Percentiles rank a stretch among this genome's conserved stretches.
Evolutionary conservation across 441 rosid species (phyloP).

Genomic region (Sinapis alba): DNA sequence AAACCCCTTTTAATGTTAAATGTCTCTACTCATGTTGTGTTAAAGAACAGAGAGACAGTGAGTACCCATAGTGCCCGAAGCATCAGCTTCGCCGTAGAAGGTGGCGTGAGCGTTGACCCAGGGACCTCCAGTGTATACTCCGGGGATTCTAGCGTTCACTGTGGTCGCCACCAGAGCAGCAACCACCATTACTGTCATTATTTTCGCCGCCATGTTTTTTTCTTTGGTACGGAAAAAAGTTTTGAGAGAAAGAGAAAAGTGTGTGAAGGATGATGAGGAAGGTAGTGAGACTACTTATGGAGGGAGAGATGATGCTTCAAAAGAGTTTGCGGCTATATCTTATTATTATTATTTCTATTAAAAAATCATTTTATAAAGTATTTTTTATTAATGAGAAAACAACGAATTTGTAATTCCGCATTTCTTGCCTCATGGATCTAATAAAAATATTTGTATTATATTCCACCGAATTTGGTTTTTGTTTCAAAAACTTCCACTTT

Average conservation of each 20-base stretch:
- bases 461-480: constrained; percentile 31
- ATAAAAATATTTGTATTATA: constrained; percentile 1
- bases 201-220: constrained; percentile 27
- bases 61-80: constrained; percentile 96
- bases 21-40: not conserved
- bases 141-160: constrained; percentile 68
- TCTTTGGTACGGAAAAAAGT: not conserved
- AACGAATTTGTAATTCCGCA: not conserved
- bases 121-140: constrained; percentile 63
- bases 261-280: constrained; percentile 33
- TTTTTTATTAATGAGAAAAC: not conserved
- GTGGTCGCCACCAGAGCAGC: constrained; percentile 22
- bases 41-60: not conserved
- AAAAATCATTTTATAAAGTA: not conserved
- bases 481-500: not conserved
- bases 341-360: not conserved
- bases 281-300: constrained; percentile 37
- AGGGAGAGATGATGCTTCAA: constrained; percentile 25
- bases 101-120: constrained; percentile 92
- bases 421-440: constrained; percentile 12
- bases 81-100: constrained; percentile 88
- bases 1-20: not conserved
- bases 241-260: constrained; percentile 9
- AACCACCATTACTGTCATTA: constrained; percentile 39
- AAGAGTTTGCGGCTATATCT: constrained; percentile 25